Evolutionary conservation across 1,284 basidiomycete species (phyloP), one percentile per base, ranked within the genome.

Genomic region (Irpex sp.): DNA sequence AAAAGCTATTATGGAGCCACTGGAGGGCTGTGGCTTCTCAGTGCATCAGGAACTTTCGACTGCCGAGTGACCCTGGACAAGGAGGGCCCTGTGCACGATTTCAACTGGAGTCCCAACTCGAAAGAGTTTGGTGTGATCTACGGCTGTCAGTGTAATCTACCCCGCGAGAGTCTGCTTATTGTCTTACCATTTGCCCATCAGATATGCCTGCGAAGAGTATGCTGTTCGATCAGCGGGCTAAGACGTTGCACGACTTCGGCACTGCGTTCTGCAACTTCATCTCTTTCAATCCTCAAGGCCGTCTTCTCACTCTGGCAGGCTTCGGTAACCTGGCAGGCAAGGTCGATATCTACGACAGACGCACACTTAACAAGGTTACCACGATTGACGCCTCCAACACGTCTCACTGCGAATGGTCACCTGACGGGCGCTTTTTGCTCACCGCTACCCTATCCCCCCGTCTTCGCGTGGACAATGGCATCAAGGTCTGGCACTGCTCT

Each of bases 1-100:
- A 98, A 94, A 83, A 96, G 91, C 70, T 99, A 99, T 77, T 99
- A 98, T 69, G 97, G 97, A 64, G 96, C 98, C 80, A 97, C 95
- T 7, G 94, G 73, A n/a, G 73, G 95, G 67, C 80, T 99, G 69
- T 98, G 97, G 77, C 84, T 98, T 56, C 86, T 98, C 68, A 94
- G 89, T 65, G 89, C 95, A n/a, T 89, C 93, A n/a, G 96, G 97
- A 43, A 92, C 93, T 68, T 98, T 96, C 69, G 96, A 98, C 75
- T 95, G 94, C 74, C 84, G 94, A 31, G 92, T 99, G 39, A 86
- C 89, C 3, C 82, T 98, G 47, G 96, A 98, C 79, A 98, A 97
- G 80, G 96, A 98, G 67, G 97, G 97, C 1, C 95, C 95, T 1
- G 95, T 99, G 68, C 95, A 98, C 72, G 97, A 98, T 74, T 97